Evolutionary conservation across 108 stramenopile species (phyloP).

Genomic region (Cyclotella sp.): DNA sequence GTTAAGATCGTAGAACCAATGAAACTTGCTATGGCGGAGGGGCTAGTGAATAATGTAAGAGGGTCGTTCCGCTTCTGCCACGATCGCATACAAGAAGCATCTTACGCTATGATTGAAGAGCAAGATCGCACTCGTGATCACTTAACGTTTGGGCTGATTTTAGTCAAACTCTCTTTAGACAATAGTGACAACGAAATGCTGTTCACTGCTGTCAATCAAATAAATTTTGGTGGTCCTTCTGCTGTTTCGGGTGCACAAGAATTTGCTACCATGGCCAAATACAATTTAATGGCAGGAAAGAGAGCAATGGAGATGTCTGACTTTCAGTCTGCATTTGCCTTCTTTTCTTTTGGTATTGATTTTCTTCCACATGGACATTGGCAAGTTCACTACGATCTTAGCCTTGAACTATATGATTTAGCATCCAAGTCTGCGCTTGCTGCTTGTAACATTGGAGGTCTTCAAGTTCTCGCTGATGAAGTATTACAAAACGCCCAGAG

Average conservation of each 20-base stretch:
- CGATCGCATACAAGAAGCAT: constrained; percentile 29
- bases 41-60: constrained; percentile 14
- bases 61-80: constrained; percentile 22
- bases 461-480: constrained; percentile 6
- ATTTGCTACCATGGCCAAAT: background rate
- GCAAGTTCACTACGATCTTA: constrained; percentile 29
- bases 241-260: constrained; percentile 13
- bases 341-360: constrained; percentile 27
- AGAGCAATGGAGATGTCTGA: constrained; percentile 28
- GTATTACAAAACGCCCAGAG: background rate
- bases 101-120: constrained; percentile 17
- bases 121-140: constrained; percentile 14
- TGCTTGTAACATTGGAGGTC: background rate
- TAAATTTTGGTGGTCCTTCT: constrained; percentile 12
- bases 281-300: constrained; percentile 26
- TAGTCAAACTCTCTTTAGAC: background rate
- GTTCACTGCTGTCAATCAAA: constrained; percentile 18
- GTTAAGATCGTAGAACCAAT: background rate
- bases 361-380: constrained; percentile 28
- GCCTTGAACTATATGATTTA: constrained; percentile 23
- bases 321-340: constrained; percentile 6
- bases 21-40: constrained; percentile 9
- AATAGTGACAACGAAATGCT: constrained; percentile 10
- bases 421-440: constrained; percentile 12
- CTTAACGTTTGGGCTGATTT: constrained; percentile 8